Evolutionary conservation across 306 rosid genomes (phyloP), one percentile per base, ranked within the genome.

Genomic region (Cucurbita moschata): DNA sequence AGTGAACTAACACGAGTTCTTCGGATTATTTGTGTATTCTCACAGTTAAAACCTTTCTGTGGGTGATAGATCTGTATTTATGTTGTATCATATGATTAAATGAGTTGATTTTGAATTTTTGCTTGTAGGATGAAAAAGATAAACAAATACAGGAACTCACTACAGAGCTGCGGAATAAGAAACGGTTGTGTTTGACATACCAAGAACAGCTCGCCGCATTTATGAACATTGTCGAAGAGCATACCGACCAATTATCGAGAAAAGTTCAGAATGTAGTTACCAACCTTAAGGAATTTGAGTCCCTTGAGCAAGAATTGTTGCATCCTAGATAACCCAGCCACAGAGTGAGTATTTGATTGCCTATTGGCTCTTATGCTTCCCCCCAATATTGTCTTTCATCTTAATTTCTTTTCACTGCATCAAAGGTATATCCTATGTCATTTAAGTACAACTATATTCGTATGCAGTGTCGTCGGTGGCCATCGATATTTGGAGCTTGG

Each of bases 61-160:
- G 4, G 67, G 26, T 74, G 46, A 58, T 57, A 50, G 51, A 16
- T 42, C 55, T 55, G n/a, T 44, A 51, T 13, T 39, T 5, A 42
- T 74, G 63, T n/a, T 73, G 42, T 43, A 43, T 70, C 62, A 47
- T 26, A 26, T 81, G 67, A 43, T 55, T 23, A 67, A 66, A 35
- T 35, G 71, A 30, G 64, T 26, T 9, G 38, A 8, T 21, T 79
- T 77, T 70, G 30, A 74, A 16, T 38, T 42, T 64, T 52, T 63
- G 53, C 73, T 64, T 87, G 63, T 69, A 93, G 97, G 98, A 93
- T 78, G 98, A 93, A 75, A 93, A 87, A 83, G 96, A 93, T 82
- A 93, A 83, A 81, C 91, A 47, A 83, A 90, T 93, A 80, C 98
- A 88, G 82, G 98, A 93, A 78, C 77, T 93, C 77, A 90, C 96